Conservation (phyloP, 2,329 filamentous ascomycete genomes). For the Sarocladium oryzae region DNA sequence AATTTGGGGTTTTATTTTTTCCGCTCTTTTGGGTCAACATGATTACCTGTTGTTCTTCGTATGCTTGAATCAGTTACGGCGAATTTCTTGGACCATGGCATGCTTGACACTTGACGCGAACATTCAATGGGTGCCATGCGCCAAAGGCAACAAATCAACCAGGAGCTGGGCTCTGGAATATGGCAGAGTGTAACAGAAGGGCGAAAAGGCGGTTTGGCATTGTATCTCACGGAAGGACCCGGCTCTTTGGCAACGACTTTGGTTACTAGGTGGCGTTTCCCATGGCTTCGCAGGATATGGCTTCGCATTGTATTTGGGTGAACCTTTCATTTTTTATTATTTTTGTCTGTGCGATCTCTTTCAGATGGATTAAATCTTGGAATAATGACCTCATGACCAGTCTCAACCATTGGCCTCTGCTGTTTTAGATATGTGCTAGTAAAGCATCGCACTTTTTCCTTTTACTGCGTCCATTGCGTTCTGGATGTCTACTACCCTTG, state of each 20-base stretch:
- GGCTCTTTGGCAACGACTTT: not conserved
- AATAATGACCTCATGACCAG: not conserved
- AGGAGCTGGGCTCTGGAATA: conserved; percentile 4
- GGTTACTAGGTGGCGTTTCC: not conserved
- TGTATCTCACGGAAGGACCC: not conserved
- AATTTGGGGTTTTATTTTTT: too few relatives aligned
- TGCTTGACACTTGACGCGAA: not conserved
- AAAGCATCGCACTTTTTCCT: too few relatives aligned
- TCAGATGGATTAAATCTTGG: not conserved
- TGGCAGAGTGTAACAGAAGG: conserved; percentile 1
- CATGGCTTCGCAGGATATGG: conserved; percentile 1
- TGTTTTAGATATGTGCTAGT: too few relatives aligned
- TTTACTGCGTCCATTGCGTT: not conserved
- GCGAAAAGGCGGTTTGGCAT: not conserved
- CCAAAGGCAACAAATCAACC: not conserved
- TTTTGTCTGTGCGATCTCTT: not conserved
- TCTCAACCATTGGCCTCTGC: not conserved
- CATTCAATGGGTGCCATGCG: not conserved
- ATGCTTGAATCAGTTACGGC: too few relatives aligned
- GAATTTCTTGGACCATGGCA: too few relatives aligned
- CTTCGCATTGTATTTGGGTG: not conserved
- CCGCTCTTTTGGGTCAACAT: too few relatives aligned
- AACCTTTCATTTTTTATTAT: not conserved
- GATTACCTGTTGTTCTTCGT: too few relatives aligned
- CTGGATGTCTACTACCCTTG: not conserved